Conservation (phyloP, 2,329 filamentous ascomycete species). For the Didymella exigua region DNA sequence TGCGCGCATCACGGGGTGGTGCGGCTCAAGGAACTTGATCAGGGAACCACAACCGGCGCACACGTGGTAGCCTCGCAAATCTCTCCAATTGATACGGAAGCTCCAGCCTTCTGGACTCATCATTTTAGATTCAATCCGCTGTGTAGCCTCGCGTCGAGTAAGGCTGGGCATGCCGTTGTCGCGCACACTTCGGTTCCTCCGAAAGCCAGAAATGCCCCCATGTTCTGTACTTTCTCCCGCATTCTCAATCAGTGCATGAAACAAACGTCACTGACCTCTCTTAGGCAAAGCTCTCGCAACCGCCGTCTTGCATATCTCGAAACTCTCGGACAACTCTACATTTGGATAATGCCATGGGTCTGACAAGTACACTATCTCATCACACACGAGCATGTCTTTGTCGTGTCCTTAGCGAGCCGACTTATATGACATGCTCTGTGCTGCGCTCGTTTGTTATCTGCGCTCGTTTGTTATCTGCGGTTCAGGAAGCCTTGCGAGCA, state of each 20-base stretch:
- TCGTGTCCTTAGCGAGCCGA: neutral
- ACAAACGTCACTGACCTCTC: neutral
- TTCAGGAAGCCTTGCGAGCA: neutral
- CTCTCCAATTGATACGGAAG: neutral
- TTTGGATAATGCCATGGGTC: conserved; percentile 3
- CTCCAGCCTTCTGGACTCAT: neutral
- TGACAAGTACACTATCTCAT: neutral
- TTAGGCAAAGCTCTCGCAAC: neutral
- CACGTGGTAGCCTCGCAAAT: neutral
- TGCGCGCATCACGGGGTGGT: neutral
- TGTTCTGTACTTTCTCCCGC: neutral
- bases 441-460: neutral
- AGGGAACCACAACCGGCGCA: neutral
- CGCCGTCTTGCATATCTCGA: neutral
- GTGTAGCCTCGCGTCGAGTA: neutral
- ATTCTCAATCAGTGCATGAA: neutral
- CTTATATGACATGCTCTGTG: neutral
- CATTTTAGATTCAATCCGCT: neutral
- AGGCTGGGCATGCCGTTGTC: neutral
- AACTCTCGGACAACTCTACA: neutral
- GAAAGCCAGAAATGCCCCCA: neutral
- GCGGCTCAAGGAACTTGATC: neutral
- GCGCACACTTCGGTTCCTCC: neutral
- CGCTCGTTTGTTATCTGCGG: neutral
- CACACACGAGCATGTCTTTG: neutral